phyloP scores from a whole-genome alignment of 352 stramenopile genomes.

The Phytophthora parvispora region DNA sequence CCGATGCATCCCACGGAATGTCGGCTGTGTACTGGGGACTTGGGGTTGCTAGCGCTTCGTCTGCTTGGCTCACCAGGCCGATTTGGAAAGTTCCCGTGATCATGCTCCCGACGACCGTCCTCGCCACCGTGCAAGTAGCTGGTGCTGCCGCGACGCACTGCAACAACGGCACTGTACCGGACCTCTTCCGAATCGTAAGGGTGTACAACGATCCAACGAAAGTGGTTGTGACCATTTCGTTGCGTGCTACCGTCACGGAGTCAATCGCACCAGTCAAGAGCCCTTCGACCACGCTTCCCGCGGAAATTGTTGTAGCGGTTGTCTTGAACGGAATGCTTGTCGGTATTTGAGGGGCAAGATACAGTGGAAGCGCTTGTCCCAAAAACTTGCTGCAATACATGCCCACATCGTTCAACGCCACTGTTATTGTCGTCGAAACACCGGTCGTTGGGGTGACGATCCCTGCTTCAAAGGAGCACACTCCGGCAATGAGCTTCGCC shows the following conservation, averaged over 20 bases:
- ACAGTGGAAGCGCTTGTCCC: conserved; percentile 45
- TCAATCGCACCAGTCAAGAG: conserved; percentile 59
- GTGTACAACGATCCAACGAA: conserved; percentile 73
- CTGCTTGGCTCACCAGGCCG: conserved; percentile 47
- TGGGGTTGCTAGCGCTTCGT: not conserved
- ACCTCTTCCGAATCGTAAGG: conserved; percentile 68
- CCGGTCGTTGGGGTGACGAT: conserved; percentile 19
- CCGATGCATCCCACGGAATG: conserved; percentile 82
- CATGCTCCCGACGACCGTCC: conserved; percentile 54
- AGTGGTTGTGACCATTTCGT: conserved; percentile 32
- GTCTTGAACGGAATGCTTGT: conserved; percentile 53
- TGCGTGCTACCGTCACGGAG: conserved; percentile 55
- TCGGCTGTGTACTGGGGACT: not conserved
- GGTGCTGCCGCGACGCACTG: conserved; percentile 35
- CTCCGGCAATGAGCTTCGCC: conserved; percentile 52
- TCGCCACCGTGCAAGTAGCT: not conserved
- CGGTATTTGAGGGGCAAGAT: conserved; percentile 54
- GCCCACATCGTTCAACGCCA: conserved; percentile 26
- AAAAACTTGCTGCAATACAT: conserved; percentile 52
- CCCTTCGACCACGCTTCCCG: conserved; percentile 20
- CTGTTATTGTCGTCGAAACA: conserved; percentile 20
- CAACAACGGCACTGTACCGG: conserved; percentile 65
- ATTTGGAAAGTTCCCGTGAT: conserved; percentile 74
- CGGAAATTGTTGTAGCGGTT: conserved; percentile 9
- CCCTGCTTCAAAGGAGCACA: conserved; percentile 66